Evolutionary conservation across 352 stramenopile genomes (phyloP), one percentile per base, ranked within the genome.

Genomic region (Phytophthora capsici): DNA sequence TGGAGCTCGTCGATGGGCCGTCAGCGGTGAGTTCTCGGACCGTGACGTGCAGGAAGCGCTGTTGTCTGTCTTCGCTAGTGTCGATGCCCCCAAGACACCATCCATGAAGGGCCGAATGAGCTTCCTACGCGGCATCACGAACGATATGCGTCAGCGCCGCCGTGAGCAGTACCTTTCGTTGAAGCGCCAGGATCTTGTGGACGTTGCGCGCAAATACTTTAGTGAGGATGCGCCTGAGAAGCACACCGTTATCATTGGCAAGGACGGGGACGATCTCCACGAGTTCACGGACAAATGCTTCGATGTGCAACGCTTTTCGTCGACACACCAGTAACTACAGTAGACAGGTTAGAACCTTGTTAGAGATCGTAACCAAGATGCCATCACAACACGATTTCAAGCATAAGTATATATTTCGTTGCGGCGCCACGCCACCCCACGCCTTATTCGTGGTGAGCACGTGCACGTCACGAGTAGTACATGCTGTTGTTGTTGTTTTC

Each of bases 31-130:
- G 12, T 95, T 94, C 61, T 82, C 74, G 25, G 77, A 90, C 40
- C 83, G 82, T 19, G 87, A 95, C 57, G 70, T 95, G 9, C 78
- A 93, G 49, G 84, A 95, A 69, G 87, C 87, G n/a, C 61, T 93
- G 40, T 53, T 95, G 10, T 90, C 84, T 3, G 84, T 92, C 47
- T 95, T 95, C 57, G 71, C 82, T 22, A 83, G 69, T 41, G 73
- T 95, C 25, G 87, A 95, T 51, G 78, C 85, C n/a, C 87, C 87
- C 1, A 86, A 87, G 70, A 89, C 87, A 10, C 78, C 87, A 28
- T 89, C 85, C 1, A 80, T 82, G 63, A 91, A 89, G 41, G 87
- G 87, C 49, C 83, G 84, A 40, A 89, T 91, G 73, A 64, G 77
- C 38, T 95, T 95, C 36, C 56, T 93, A 63, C 82, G 84, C 10